Evolutionary conservation across 805 yeast species (phyloP).

Genomic region (Saturnispora bothae): DNA sequence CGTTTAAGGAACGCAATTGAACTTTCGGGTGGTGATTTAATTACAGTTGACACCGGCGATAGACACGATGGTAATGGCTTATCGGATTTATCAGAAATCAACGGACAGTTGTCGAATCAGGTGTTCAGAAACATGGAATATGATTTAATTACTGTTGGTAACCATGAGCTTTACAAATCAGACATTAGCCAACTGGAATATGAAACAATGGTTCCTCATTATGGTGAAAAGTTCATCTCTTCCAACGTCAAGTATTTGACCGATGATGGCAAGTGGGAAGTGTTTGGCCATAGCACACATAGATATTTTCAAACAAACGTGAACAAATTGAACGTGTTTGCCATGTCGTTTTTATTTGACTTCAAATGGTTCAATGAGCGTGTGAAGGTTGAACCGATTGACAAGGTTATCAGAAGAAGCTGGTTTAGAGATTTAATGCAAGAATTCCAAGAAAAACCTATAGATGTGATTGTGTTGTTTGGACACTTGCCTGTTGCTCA

Average conservation of each 20-base stretch:
- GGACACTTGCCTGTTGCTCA: constrained; percentile 72
- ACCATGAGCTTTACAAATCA: constrained; percentile 75
- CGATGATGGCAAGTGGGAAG: constrained; percentile 36
- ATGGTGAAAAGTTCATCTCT: constrained; percentile 54
- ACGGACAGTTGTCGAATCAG: constrained; percentile 52
- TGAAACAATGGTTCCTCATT: constrained; percentile 45
- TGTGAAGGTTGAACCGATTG: constrained; percentile 55
- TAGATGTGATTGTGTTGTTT: constrained; percentile 60
- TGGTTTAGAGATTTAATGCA: constrained; percentile 53
- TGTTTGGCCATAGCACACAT: constrained; percentile 57
- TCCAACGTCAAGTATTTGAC: constrained; percentile 57
- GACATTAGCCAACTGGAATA: constrained; percentile 58
- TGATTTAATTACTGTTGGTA: constrained; percentile 78
- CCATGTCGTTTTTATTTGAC: constrained; percentile 73
- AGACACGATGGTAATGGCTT: constrained; percentile 92
- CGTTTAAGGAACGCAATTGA: constrained; percentile 31
- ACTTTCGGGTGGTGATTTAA: constrained; percentile 44
- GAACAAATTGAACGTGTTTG: constrained; percentile 41
- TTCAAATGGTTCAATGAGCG: constrained; percentile 50
- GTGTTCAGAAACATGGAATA: constrained; percentile 57
- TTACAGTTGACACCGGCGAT: constrained; percentile 84
- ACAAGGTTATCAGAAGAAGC: constrained; percentile 37
- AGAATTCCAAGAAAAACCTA: constrained; percentile 24
- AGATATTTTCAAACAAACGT: constrained; percentile 56
- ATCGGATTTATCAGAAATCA: constrained; percentile 66